Evolutionary conservation across 2,329 filamentous ascomycete species (phyloP), one percentile per base, ranked within the genome.

Genomic region (Biscogniauxia mediterranea): DNA sequence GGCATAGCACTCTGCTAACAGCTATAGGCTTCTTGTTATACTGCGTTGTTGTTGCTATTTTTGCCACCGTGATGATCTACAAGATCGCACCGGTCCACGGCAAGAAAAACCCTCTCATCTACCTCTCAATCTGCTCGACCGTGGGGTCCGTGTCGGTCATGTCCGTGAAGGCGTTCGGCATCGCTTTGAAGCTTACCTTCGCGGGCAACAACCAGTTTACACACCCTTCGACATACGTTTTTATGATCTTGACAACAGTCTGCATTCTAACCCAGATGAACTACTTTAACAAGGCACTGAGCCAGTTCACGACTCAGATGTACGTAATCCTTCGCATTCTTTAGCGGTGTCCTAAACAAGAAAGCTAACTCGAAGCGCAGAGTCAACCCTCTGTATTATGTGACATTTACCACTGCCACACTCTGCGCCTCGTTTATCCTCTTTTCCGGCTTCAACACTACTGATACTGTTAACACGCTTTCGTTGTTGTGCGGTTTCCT

Each of bases 261-360:
- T 99, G 95, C 81, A 98, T 99, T 73, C 77, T 99, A 68, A 97
- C 93, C 8, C 95, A 99, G 82, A 98, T 99, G 95, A 99, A 99
- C 78, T 99, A 99, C 78, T 97, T 99, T 79, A 99, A 99, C 83
- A 99, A 99, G 78, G 95, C 95, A 7, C 81, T 99, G 62, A 96
- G 92, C 76, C 93, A 96, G 72, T 99, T 98, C 78, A 94, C 92
- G 28, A 97, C 95, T 32, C 97, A 96, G 70, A 96, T 99, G 93
- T 97, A 84, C 75, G 91, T 53, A 38, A 5, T 15, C 55, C 26
- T 46, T 17, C 25, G 54, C 4, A 53, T 46, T 54, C 2, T 21
- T 13, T 13, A 21, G 9, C 26, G 9, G 42, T 5, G 25, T 9
- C 21, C 26, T 38, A 21, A 53, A 52, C 59, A 7, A n/a, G n/a